phyloP scores from a whole-genome alignment of 129 eudicot species.

The Rutidosis leptorrhynchoides region DNA sequence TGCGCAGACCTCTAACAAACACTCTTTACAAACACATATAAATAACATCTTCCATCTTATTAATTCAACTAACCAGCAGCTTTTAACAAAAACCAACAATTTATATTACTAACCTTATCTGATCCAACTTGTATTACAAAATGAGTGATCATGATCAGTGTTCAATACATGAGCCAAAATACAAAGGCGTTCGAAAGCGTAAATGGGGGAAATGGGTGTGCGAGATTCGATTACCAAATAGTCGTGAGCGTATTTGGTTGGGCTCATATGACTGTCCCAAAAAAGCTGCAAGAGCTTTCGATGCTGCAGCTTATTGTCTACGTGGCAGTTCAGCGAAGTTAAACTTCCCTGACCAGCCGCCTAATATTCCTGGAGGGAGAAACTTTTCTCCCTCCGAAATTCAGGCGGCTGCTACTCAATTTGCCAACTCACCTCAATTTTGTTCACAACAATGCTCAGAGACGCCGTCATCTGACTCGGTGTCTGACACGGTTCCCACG shows the following conservation, averaged over 20 bases:
- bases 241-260: conserved; percentile 14
- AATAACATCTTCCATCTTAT: neutral
- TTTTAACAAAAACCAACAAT: too few species aligned
- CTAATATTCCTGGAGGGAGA: conserved; percentile 36
- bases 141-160: conserved; percentile 1
- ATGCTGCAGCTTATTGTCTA: neutral
- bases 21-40: neutral
- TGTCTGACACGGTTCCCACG: neutral
- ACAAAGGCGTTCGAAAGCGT: conserved; percentile 8
- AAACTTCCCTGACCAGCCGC: conserved; percentile 37
- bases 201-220: conserved; percentile 17
- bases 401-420: conserved; percentile 36
- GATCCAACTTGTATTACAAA: neutral
- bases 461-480: neutral
- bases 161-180: neutral
- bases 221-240: conserved; percentile 1
- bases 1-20: neutral
- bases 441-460: neutral
- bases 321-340: conserved; percentile 1
- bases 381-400: conserved; percentile 31
- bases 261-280: neutral
- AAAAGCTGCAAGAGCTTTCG: conserved; percentile 12
- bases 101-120: neutral
- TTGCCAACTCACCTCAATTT: conserved; percentile 16
- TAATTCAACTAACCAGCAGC: too few species aligned